Conservation (phyloP, 140 eudicot genomes). For the Stevia rebaudiana region DNA sequence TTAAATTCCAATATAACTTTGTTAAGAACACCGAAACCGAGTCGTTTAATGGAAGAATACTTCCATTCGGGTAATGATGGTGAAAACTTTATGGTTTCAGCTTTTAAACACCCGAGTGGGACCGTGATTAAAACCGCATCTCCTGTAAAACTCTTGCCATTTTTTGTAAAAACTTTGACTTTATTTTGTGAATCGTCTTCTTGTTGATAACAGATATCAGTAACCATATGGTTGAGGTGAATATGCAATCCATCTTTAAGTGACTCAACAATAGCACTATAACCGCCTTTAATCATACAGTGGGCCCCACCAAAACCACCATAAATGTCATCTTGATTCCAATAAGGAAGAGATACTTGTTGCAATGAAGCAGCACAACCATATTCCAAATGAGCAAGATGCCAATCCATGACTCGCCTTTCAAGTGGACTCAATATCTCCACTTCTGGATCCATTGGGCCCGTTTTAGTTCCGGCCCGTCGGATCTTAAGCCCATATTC, state of each 20-base stretch:
- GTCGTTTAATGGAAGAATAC: slow-evolving; percentile 61
- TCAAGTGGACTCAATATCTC: slow-evolving; percentile 82
- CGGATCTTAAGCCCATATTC: slow-evolving; percentile 72
- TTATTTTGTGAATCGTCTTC: slow-evolving; percentile 31
- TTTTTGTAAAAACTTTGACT: slow-evolving; percentile 71
- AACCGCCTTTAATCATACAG: slow-evolving; percentile 99
- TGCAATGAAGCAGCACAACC: slow-evolving; percentile 94
- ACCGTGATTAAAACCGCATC: slow-evolving; percentile 87
- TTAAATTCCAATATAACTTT: slow-evolving; percentile 87
- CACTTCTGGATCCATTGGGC: neutral
- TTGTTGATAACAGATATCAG: slow-evolving; percentile 44
- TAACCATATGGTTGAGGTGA: slow-evolving; percentile 69
- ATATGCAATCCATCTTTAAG: slow-evolving; percentile 61
- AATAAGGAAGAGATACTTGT: slow-evolving; percentile 88
- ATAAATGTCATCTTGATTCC: slow-evolving; percentile 96
- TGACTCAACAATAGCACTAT: slow-evolving; percentile 79
- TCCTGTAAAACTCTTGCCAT: slow-evolving; percentile 58
- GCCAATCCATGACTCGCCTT: slow-evolving; percentile 99
- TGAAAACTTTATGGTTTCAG: slow-evolving; percentile 65
- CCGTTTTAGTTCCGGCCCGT: slow-evolving; percentile 19
- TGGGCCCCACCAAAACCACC: slow-evolving; percentile 99
- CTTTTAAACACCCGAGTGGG: slow-evolving; percentile 93
- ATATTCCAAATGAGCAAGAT: slow-evolving; percentile 95
- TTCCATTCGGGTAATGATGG: slow-evolving; percentile 91
- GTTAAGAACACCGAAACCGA: slow-evolving; percentile 93